These are phyloP conservation scores for Cercophora scortea DNA, from an alignment of 495 filamentous ascomycete genomes.

Conservation along the genomic window DNA sequence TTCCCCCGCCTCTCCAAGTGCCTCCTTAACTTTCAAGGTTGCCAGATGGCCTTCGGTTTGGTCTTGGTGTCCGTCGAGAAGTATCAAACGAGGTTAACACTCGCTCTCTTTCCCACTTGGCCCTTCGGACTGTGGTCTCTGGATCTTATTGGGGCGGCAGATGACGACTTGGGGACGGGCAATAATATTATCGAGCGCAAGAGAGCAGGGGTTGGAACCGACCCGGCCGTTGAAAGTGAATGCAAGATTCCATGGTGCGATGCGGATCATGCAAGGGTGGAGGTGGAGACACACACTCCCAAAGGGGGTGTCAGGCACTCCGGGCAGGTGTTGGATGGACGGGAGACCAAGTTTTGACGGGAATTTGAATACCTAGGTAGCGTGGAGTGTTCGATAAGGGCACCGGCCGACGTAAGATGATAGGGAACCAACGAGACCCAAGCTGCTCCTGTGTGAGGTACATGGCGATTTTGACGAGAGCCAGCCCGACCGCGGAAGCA, in stretches of 20 bases:
- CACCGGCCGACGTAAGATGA: conserved; percentile 3
- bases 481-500: neutral
- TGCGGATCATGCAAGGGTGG: conserved; percentile 29
- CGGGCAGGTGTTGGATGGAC: conserved; percentile 7
- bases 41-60: neutral
- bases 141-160: conserved; percentile 8
- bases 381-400: neutral
- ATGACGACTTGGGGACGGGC: conserved; percentile 6
- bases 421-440: neutral
- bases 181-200: conserved; percentile 8
- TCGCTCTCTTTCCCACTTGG: neutral
- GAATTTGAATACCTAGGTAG: neutral
- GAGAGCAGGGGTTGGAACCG: conserved; percentile 14
- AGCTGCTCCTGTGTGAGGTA: too few relatives aligned
- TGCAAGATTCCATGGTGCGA: conserved; percentile 28
- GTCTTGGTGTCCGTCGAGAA: neutral
- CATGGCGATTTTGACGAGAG: neutral
- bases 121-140: conserved; percentile 1
- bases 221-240: conserved; percentile 19
- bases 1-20: conserved; percentile 6
- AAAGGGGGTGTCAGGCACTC: conserved; percentile 10
- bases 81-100: neutral
- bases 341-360: conserved; percentile 6
- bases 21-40: neutral
- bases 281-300: conserved; percentile 9